Conservation (phyloP, 2,329 filamentous ascomycete genomes). For the Xylariaceae sp. region DNA sequence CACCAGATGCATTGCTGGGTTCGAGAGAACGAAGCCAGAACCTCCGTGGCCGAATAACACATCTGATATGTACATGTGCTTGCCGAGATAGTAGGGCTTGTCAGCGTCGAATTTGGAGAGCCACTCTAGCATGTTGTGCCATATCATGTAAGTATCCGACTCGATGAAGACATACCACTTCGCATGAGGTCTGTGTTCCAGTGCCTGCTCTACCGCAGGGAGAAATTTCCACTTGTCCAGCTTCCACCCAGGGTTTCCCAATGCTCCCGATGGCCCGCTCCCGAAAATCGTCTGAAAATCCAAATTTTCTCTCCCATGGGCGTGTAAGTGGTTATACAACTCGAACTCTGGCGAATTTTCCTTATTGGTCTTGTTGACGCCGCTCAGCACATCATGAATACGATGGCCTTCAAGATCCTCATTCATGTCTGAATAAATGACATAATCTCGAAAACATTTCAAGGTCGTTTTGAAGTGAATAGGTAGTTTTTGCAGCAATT, state of each 20-base stretch:
- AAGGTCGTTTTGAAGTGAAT: too few relatives aligned
- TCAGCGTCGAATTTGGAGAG: constrained; percentile 24
- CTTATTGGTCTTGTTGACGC: constrained; percentile 1
- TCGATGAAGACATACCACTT: constrained; percentile 38
- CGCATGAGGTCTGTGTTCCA: constrained; percentile 27
- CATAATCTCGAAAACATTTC: too few relatives aligned
- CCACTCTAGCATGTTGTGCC: constrained; percentile 30
- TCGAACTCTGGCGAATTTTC: constrained; percentile 15
- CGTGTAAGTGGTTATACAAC: constrained; percentile 17
- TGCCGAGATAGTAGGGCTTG: constrained; percentile 30
- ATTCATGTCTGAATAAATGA: too few relatives aligned
- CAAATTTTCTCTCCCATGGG: constrained; percentile 14
- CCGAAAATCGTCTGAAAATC: constrained; percentile 27
- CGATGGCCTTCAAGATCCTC: constrained; percentile 15
- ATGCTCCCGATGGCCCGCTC: constrained; percentile 32
- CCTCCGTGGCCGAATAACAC: constrained; percentile 33
- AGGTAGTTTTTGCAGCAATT: too few relatives aligned
- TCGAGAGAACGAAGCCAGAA: constrained; percentile 29
- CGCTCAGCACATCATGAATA: constrained; percentile 9
- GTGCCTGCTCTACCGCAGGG: constrained; percentile 33
- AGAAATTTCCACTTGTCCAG: constrained; percentile 39
- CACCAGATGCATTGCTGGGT: constrained; percentile 30
- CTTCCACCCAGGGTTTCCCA: constrained; percentile 28
- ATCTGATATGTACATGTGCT: constrained; percentile 26
- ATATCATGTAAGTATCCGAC: constrained; percentile 33